Evolutionary conservation across 2,329 filamentous ascomycete species (phyloP).

Genomic region (Chaetomium globosum): DNA sequence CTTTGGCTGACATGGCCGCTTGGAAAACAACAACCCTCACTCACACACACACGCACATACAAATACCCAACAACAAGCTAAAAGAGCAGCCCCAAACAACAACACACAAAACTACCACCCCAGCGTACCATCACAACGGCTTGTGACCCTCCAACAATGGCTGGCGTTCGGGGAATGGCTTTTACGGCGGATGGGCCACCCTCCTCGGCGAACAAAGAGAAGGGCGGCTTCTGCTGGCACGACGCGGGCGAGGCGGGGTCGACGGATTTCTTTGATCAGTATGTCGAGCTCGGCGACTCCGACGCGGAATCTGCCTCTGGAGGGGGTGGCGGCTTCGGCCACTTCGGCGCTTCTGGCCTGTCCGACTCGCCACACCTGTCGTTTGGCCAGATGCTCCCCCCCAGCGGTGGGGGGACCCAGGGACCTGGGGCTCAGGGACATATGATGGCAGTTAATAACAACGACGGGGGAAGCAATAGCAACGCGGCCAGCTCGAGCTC

Average conservation of each 20-base stretch:
- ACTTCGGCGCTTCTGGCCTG: slow-evolving; percentile 25
- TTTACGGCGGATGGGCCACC: slow-evolving; percentile 30
- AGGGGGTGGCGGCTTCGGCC: slow-evolving; percentile 28
- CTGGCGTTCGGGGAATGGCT: slow-evolving; percentile 33
- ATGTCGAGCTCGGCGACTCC: slow-evolving; percentile 35
- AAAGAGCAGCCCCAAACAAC: slow-evolving; percentile 13
- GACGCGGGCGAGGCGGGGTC: slow-evolving; percentile 29
- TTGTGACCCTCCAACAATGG: slow-evolving; percentile 32
- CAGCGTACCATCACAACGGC: slow-evolving; percentile 16
- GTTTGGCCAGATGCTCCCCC: slow-evolving; percentile 9
- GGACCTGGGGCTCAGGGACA: neutral
- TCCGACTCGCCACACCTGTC: slow-evolving; percentile 32
- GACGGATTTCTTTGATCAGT: slow-evolving; percentile 38
- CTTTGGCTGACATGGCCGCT: slow-evolving; percentile 22
- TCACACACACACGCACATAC: slow-evolving; percentile 2
- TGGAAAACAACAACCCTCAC: slow-evolving; percentile 25
- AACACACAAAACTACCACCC: neutral
- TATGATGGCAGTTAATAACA: neutral
- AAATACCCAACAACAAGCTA: neutral
- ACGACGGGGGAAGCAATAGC: neutral
- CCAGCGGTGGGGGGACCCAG: slow-evolving; percentile 3
- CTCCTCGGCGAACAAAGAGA: slow-evolving; percentile 36
- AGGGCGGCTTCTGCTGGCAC: slow-evolving; percentile 32
- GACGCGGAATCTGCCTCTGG: slow-evolving; percentile 27
- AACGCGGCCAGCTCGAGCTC: neutral